Conservation (phyloP, 768 basidiomycete species). For the Pilatotrama ljubarskyi region DNA sequence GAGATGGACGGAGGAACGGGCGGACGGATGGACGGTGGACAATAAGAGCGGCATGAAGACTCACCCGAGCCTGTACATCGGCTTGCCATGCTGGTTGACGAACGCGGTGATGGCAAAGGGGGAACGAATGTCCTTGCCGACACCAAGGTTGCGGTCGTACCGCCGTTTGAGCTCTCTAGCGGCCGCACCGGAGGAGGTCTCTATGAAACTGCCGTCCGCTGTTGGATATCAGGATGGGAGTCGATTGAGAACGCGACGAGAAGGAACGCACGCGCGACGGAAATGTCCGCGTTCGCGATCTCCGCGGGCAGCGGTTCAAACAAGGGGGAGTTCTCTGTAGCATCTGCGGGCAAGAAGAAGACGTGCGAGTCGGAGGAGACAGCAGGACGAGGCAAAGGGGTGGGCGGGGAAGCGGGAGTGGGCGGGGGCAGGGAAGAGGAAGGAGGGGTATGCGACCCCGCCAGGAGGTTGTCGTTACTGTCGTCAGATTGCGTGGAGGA, state of each 20-base stretch:
- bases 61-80: slow-evolving; percentile 77
- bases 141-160: slow-evolving; percentile 69
- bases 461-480: slow-evolving; percentile 8
- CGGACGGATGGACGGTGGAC: neutral
- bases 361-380: slow-evolving; percentile 6
- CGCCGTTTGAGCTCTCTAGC: slow-evolving; percentile 76
- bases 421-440: slow-evolving; percentile 6
- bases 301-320: slow-evolving; percentile 30
- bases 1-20: neutral
- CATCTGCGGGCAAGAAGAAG: slow-evolving; percentile 7
- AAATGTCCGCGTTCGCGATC: slow-evolving; percentile 34
- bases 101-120: slow-evolving; percentile 84
- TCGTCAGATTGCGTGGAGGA: slow-evolving; percentile 20
- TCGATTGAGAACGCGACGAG: neutral
- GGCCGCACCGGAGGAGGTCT: slow-evolving; percentile 74
- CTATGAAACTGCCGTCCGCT: slow-evolving; percentile 78
- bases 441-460: slow-evolving; percentile 1
- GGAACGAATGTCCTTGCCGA: slow-evolving; percentile 65
- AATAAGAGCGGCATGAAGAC: slow-evolving; percentile 28
- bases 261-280: slow-evolving; percentile 32
- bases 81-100: slow-evolving; percentile 77
- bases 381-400: slow-evolving; percentile 6
- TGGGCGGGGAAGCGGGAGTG: slow-evolving; percentile 16
- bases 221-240: slow-evolving; percentile 17
- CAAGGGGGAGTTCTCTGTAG: neutral